Evolutionary conservation across 352 stramenopile species (phyloP), one percentile per base, ranked within the genome.

Genomic region (Hyaloperonospora brassicae): DNA sequence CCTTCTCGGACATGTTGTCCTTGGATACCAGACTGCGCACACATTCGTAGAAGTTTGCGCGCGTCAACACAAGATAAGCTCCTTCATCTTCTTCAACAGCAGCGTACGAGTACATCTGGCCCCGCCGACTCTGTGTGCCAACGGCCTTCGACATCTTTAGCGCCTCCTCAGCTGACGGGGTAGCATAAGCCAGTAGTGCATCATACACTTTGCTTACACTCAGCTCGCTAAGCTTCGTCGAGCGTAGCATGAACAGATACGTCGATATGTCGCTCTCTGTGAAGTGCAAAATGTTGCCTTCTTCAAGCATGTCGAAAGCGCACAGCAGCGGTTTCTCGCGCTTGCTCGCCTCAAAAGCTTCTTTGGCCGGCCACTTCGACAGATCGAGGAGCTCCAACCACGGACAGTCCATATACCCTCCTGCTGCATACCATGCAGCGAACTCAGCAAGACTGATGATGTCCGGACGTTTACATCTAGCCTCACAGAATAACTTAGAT

Each of bases 361-460:
- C 79, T 25, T 92, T 92, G 3, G 84, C 82, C 10, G 84, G 84
- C 93, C 94, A 98, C 64, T 98, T 98, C 0, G 80, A 85, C 51
- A 98, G 57, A 64, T 98, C 92, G 10, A 98, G 59, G 9, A 98
- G 64, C 61, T 98, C 95, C 7, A 98, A 63, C 95, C 95, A 98
- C 11, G 92, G 87, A 55, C 94, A 98, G 41, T 93, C 88, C 62
- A 95, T 87, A 62, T 97, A 97, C 5, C 95, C 95, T 31, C 87
- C 87, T 25, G 85, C 81, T 0, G 91, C 96, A 57, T 98, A 98
- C 95, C 95, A 98, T 10, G 93, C 80, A 5, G 93, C 95, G 75
- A 98, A 98, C 51, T 98, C 89, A 36, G 93, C 77, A 45, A 98
- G 94, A 34, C 70, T 93, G 24, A 98, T 93, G 4, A 69, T 68